Base-by-base conservation (phyloP, 2,329 filamentous ascomycete genomes). In the Talaromyces sp. region DNA sequence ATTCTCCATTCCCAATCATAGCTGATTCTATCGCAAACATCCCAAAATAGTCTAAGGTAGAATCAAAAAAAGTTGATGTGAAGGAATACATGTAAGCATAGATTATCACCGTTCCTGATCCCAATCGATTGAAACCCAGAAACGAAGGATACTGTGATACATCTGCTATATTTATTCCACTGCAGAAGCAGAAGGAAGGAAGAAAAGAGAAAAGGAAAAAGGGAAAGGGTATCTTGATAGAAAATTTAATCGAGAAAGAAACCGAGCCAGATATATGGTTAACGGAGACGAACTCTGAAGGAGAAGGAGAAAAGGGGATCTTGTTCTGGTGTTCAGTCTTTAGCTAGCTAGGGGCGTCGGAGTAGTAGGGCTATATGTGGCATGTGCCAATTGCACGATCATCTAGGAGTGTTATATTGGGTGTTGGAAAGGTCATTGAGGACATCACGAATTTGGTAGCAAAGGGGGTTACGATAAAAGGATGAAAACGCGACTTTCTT, bases 401-500 rank as follows among this genome's bases (percentile, higher is more conserved):
- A 52, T 54, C 31, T 37, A 19, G 31, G 10, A 54, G 27, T 19
- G 35, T 37, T 37, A 31, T 35, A 19, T 13, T 27, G 43, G n/a
- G 5, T 3, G 4, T 16, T 9, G 37, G 22, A 54, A 33, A 37
- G 31, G 35, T 54, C 27, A 35, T 56, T n/a, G 52, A 56, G 33
- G 31, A 56, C 52, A 61, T 47, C 59, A 45, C 16, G 37, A 37
- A 16, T 45, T 31, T 16, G 27, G 19, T 14, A 45, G 37, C 14
- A 19, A 58, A 65, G 64, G 24, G 24, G 39, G 52, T 6, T 67
- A 67, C 62, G 68, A 49, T 45, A 52, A 27, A 45, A 39, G 1
- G 56, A 45, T 59, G 37, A 45, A 39, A 39, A 24, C 33, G 52
- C 52, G 52, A 39, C 52, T 22, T 45, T 59, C 56, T 59, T 33